A percentile compares a stretch with the other conserved stretches of the same genome.
Conservation (phyloP, 768 basidiomycete species). For the Collybiopsis luxurians region DNA sequence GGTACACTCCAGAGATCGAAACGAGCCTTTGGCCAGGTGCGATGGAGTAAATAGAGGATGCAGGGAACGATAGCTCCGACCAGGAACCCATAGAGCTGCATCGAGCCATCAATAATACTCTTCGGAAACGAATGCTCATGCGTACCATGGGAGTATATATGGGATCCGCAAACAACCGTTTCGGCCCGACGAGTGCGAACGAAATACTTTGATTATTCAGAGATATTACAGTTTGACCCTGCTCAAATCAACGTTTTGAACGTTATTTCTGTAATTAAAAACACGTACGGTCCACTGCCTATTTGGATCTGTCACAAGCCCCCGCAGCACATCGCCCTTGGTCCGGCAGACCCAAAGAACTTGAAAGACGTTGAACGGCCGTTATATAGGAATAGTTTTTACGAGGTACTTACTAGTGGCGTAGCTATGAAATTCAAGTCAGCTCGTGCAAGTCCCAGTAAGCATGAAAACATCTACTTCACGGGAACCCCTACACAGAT, state of each 20-base stretch:
- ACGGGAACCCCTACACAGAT: slow-evolving; percentile 22
- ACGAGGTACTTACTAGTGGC: slow-evolving; percentile 11
- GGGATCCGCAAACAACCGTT: slow-evolving; percentile 18
- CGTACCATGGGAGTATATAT: slow-evolving; percentile 20
- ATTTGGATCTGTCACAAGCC: slow-evolving; percentile 18
- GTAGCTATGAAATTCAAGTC: slow-evolving; percentile 14
- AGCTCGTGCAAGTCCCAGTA: too few relatives aligned
- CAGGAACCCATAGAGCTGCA: slow-evolving; percentile 21
- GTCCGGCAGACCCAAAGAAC: slow-evolving; percentile 18
- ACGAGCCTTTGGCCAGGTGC: slow-evolving; percentile 15
- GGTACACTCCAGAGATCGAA: slow-evolving; percentile 21
- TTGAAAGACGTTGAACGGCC: too few relatives aligned
- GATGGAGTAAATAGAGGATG: slow-evolving; percentile 19
- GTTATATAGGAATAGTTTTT: too few relatives aligned
- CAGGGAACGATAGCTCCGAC: slow-evolving; percentile 18
- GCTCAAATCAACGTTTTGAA: too few relatives aligned
- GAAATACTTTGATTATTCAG: slow-evolving; percentile 24
- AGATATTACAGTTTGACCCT: slow-evolving; percentile 23
- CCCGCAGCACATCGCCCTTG: slow-evolving; percentile 17
- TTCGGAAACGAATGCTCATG: not conserved
- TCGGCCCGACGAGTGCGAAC: slow-evolving; percentile 21
- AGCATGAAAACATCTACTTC: slow-evolving; percentile 13
- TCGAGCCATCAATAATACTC: not conserved
- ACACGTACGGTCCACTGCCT: slow-evolving; percentile 23
- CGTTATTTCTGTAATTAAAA: too few relatives aligned